phyloP scores from a whole-genome alignment of 306 rosid species.

The Coriaria nepalensis region DNA sequence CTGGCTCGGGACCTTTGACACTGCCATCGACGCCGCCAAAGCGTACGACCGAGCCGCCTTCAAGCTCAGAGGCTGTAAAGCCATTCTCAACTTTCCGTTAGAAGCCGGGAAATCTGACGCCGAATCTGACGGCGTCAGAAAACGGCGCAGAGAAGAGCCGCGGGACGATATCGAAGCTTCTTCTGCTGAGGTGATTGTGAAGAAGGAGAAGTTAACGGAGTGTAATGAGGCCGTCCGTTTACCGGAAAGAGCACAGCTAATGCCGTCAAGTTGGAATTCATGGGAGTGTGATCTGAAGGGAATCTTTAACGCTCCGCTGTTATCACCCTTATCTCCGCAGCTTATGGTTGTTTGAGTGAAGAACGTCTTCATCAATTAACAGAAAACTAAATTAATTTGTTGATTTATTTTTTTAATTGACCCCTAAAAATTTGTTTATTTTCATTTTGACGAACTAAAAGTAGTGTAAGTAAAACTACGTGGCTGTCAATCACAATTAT shows the following conservation, averaged over 20 bases:
- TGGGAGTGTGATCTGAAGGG: slow-evolving; percentile 57
- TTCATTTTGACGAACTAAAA: no score
- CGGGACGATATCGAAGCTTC: slow-evolving; percentile 6
- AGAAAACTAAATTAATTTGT: neutral
- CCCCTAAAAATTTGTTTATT: no score
- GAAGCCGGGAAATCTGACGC: slow-evolving; percentile 18
- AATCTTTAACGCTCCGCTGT: slow-evolving; percentile 43
- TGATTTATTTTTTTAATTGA: neutral
- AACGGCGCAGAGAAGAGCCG: slow-evolving; percentile 25
- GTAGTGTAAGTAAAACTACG: no score
- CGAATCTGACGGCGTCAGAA: slow-evolving; percentile 2
- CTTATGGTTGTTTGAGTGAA: slow-evolving; percentile 41
- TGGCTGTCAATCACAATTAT: no score
- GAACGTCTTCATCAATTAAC: no score
- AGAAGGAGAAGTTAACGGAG: slow-evolving; percentile 35
- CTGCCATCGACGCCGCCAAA: slow-evolving; percentile 60
- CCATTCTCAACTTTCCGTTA: slow-evolving; percentile 51
- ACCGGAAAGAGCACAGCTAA: slow-evolving; percentile 41
- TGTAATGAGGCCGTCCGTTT: slow-evolving; percentile 4
- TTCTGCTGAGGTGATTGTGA: slow-evolving; percentile 18
- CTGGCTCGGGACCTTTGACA: slow-evolving; percentile 62
- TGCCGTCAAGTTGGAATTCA: slow-evolving; percentile 66
- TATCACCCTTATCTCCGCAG: slow-evolving; percentile 79
- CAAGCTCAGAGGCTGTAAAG: slow-evolving; percentile 49
- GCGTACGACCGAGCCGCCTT: slow-evolving; percentile 66